Evolutionary conservation across 2,329 filamentous ascomycete species (phyloP), one percentile per base, ranked within the genome.

Genomic region (Capronia coronata): DNA sequence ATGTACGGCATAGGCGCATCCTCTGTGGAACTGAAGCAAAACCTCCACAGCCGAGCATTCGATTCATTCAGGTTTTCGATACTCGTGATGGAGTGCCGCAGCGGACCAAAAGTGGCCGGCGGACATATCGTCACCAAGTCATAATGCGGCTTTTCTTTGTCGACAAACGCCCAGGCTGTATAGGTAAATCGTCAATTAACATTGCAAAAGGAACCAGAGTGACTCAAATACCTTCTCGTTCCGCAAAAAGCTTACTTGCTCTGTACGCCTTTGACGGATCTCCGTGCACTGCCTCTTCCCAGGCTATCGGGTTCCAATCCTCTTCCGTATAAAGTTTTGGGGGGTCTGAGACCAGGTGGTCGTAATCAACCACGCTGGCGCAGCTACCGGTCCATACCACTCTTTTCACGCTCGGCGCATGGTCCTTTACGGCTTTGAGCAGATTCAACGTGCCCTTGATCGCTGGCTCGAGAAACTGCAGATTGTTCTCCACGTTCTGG

Each of bases 331-430:
- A 69, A 39, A 62, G 81, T 81, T 58, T 5, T 10, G 23, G 23
- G 10, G 23, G 5, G 23, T 5, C 10, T n/a, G n/a, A n/a, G n/a
- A n/a, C n/a, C n/a, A n/a, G n/a, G 5, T 27, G 5, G 10, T 5
- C 5, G 5, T 10, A 5, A 27, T 10, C 23, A 27, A 5, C 10
- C 5, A 27, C 23, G 23, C 5, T 10, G 5, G 23, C 23, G 23
- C 84, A 84, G 2, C 79, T 83, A 2, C 79, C 83, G 1, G 81
- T 84, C 54, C 84, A 75, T 34, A 82, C 81, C n/a, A 93, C 84
- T 52, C 82, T 77, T 69, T 83, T 86, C 41, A 93, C 84, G 63
- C 63, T 77, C 56, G 79, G 78, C 2, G 78, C 78, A 52, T 68
- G 69, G 58, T 75, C 74, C 64, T 80, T 80, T 64, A 81, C 75